Conservation (phyloP, 2,329 filamentous ascomycete species). For the Aspergillus amoenus region DNA sequence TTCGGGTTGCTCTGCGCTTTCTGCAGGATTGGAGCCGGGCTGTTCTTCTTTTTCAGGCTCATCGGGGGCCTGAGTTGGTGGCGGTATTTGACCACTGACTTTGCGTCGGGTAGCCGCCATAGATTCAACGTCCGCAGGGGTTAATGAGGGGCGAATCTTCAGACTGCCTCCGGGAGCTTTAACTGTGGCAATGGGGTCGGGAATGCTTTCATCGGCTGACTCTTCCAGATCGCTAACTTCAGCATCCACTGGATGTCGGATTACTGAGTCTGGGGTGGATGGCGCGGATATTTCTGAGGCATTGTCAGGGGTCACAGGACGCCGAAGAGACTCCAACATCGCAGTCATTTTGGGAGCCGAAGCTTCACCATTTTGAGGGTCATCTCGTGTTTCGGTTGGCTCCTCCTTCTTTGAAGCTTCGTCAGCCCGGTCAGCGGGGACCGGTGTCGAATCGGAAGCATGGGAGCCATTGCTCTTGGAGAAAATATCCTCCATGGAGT, state of each 20-base stretch:
- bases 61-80: slow-evolving; percentile 26
- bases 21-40: background rate
- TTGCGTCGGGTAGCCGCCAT: slow-evolving; percentile 86
- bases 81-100: slow-evolving; percentile 71
- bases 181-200: slow-evolving; percentile 82
- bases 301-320: slow-evolving; percentile 52
- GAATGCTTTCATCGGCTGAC: slow-evolving; percentile 60
- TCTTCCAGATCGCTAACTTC: slow-evolving; percentile 36
- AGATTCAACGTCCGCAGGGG: slow-evolving; percentile 75
- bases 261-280: slow-evolving; percentile 84
- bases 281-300: slow-evolving; percentile 60
- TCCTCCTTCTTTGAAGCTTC: slow-evolving; percentile 39
- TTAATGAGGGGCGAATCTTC: slow-evolving; percentile 85
- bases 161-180: slow-evolving; percentile 82
- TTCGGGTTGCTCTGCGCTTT: slow-evolving; percentile 28
- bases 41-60: slow-evolving; percentile 17
- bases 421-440: slow-evolving; percentile 25
- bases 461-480: slow-evolving; percentile 30
- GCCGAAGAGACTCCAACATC: slow-evolving; percentile 39
- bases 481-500: slow-evolving; percentile 32
- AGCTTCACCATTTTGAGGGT: slow-evolving; percentile 48
- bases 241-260: slow-evolving; percentile 68
- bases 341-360: slow-evolving; percentile 40
- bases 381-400: slow-evolving; percentile 15
- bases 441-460: slow-evolving; percentile 33